Percentiles rank a stretch among this genome's conserved stretches.
phyloP scores from a whole-genome alignment of 1,284 basidiomycete species.

The Ganoderma meredithae region DNA sequence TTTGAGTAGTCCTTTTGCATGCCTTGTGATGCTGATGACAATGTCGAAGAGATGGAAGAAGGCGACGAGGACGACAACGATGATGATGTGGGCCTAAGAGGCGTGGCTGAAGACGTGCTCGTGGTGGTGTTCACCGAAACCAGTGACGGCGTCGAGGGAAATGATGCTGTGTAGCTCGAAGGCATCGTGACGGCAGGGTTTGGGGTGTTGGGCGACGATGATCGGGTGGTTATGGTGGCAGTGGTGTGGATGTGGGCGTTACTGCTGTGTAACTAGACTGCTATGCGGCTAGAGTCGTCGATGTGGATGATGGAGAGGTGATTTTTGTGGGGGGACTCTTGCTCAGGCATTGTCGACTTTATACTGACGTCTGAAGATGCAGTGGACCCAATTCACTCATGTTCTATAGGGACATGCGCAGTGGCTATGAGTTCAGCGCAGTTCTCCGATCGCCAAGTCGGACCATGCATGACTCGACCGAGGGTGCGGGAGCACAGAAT shows the following conservation, averaged over 20 bases:
- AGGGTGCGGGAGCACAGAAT: background rate
- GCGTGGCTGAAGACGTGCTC: slow-evolving; percentile 16
- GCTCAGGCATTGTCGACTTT: background rate
- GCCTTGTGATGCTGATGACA: background rate
- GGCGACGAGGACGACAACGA: background rate
- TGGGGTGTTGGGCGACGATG: slow-evolving; percentile 28
- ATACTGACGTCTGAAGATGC: background rate
- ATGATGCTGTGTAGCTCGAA: slow-evolving; percentile 8
- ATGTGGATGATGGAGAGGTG: background rate
- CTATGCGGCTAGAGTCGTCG: background rate
- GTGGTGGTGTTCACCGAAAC: slow-evolving; percentile 18
- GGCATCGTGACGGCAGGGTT: slow-evolving; percentile 13
- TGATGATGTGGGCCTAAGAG: slow-evolving; percentile 1
- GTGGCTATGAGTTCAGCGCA: background rate
- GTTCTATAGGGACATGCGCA: background rate
- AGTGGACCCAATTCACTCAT: background rate
- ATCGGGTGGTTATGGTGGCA: slow-evolving; percentile 1
- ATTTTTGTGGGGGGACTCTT: background rate
- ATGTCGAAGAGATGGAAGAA: background rate
- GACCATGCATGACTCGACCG: background rate
- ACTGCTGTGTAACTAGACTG: background rate
- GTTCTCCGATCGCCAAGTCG: background rate
- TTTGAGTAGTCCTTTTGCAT: slow-evolving; percentile 17
- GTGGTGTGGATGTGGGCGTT: background rate
- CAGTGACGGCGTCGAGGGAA: slow-evolving; percentile 16